Conservation (phyloP, 139 green algal species). For the Choricystis sp. region DNA sequence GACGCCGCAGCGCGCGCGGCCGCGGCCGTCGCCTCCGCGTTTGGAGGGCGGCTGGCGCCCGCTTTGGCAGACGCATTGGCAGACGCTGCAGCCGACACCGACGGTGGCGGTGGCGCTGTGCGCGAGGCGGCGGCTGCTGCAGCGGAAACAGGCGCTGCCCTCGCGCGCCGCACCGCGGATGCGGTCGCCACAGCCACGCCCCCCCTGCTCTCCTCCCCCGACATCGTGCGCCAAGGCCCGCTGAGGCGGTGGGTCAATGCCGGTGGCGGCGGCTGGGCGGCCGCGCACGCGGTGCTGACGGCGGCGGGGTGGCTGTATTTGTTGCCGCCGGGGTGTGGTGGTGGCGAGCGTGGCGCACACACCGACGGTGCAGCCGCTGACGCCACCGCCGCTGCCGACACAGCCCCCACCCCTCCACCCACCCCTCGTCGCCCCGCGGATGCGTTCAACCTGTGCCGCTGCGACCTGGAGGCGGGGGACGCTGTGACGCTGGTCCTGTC, state of each 20-base stretch:
- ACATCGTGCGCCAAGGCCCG: not conserved
- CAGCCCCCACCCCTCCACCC: too few relatives aligned
- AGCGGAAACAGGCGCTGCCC: not conserved
- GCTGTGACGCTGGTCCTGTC: too few relatives aligned
- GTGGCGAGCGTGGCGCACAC: too few relatives aligned
- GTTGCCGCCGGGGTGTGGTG: not conserved
- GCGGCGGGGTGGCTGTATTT: not conserved
- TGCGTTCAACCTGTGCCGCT: too few relatives aligned
- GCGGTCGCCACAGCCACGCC: not conserved
- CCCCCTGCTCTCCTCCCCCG: not conserved
- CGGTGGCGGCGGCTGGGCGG: not conserved
- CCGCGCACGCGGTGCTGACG: not conserved
- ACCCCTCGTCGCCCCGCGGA: too few relatives aligned
- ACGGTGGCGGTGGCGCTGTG: not conserved
- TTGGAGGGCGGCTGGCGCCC: too few relatives aligned
- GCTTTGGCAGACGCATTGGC: not conserved
- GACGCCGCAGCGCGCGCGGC: too few relatives aligned
- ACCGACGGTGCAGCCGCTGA: too few relatives aligned
- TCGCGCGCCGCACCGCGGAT: not conserved
- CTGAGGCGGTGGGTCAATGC: not conserved
- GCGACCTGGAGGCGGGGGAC: too few relatives aligned
- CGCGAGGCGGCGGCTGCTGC: too few relatives aligned
- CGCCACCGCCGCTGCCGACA: too few relatives aligned
- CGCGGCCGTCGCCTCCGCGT: not conserved
- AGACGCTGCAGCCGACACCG: not conserved